Base-by-base conservation (phyloP, 139 green algal species). In the Chlorella sp. region DNA sequence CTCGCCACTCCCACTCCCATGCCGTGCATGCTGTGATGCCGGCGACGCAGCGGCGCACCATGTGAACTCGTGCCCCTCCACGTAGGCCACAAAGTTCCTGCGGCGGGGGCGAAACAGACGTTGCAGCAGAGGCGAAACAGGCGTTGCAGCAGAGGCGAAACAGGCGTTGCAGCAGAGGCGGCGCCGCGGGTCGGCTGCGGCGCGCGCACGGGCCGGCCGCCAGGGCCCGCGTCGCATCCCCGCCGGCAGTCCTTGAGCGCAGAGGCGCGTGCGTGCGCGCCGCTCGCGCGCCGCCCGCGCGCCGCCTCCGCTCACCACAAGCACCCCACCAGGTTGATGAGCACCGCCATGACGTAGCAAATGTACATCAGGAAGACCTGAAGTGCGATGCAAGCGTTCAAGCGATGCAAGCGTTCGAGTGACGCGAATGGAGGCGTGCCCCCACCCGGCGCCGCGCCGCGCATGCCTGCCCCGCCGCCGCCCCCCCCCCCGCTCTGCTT, bases 291-390 rank as follows among this genome's bases (percentile, higher is more conserved):
- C 36, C 59, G 45, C 7, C 31, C 59, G 45, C 17, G n/a, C 8
- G 48, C 43, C 48, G 64, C 76, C 41, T 43, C 48, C 1, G 51
- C 79, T 42, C 67, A 86, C 75, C 80, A 84, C 19, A 89, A 45
- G 71, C 84, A 89, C 27, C 79, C 84, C 36, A 89, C 29, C 70
- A 87, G 79, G 72, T 89, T 89, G 48, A 86, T 76, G 11, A 88
- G 50, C 11, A 84, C 76, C 7, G 71, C 55, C 2, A 77, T 65
- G 8, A 71, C 50, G 56, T 87, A 87, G 31, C 82, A 23, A 9
- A 87, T 71, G 42, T 79, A 78, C 38, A 71, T 35, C 5, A 86
- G 15, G 69, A 79, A 81, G 4, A 82, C n/a, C n/a, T n/a, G n/a
- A n/a, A n/a, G n/a, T n/a, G n/a, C n/a, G n/a, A n/a, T n/a, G n/a